These are phyloP conservation scores for Plasmodium vivax DNA, from an alignment of 169 alveolate species.

Conservation along the genomic window DNA sequence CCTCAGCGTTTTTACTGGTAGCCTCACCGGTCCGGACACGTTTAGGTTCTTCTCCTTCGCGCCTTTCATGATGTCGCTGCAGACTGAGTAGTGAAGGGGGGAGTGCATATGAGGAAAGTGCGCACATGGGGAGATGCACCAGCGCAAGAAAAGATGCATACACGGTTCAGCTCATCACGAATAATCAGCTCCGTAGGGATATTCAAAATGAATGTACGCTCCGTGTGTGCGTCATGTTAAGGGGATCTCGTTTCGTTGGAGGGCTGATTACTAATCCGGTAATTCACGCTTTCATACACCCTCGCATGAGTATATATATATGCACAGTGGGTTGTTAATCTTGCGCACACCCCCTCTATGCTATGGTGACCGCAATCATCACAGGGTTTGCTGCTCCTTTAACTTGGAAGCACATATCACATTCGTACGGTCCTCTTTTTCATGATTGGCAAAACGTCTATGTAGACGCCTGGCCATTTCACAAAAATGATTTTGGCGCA, in stretches of 20 bases:
- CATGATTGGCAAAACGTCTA: neutral
- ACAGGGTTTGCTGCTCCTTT: neutral
- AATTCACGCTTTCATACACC: neutral
- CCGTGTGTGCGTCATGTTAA: neutral
- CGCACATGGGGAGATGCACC: neutral
- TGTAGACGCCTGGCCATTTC: neutral
- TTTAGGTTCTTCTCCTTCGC: conserved; percentile 94
- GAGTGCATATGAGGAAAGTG: neutral
- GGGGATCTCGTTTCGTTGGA: neutral
- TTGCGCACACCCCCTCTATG: neutral
- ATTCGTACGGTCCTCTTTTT: neutral
- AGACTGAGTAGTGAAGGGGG: conserved; percentile 80
- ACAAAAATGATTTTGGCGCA: neutral
- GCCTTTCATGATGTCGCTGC: conserved; percentile 93
- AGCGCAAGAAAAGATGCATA: neutral
- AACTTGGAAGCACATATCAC: neutral
- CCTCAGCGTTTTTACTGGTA: conserved; percentile 96
- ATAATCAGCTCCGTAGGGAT: neutral
- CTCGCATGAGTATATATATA: neutral
- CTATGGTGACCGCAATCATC: neutral
- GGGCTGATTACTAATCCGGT: neutral
- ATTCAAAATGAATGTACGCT: neutral
- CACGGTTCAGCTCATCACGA: neutral
- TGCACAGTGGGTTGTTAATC: neutral
- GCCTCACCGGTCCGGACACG: conserved; percentile 97